Evolutionary conservation across 139 green algal species (phyloP), one percentile per base, ranked within the genome.

Genomic region (Chlorella ohadii): DNA sequence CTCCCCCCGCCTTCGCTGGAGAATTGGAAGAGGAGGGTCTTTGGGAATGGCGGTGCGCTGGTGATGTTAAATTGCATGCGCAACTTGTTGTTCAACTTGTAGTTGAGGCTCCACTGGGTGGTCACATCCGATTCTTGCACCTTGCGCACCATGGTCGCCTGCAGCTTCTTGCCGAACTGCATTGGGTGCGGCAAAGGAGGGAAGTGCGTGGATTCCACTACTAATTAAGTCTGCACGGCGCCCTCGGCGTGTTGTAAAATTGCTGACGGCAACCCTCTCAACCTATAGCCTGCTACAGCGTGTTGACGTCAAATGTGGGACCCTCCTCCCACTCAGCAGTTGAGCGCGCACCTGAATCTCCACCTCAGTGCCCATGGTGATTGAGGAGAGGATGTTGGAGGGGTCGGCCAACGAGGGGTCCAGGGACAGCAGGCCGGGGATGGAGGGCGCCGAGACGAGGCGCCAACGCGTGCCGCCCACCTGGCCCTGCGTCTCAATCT

Each of bases 401-500:
- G 90, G 74, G 31, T 90, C 89, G 61, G 93, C 90, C 15, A 81
- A 73, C 1, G 82, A 85, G 36, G 92, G 90, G 78, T 95, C 92
- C 65, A 96, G 78, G 7, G 90, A 93, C 36, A 95, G 90, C 51
- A 91, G 85, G 39, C 88, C 83, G n/a, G 94, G 93, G 38, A 98
- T 93, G 67, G 91, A 91, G n/a, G 95, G 94, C 23, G 95, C 94
- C 47, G 87, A 91, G 31, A 98, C 95, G 28, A 99, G 90, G 17
- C 97, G 91, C 96, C 96, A 99, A n/a, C 92, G 87, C 38, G 92
- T 86, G 39, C 71, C 55, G 28, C 77, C 39, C 70, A 95, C 82
- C 92, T 82, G 56, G 0, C 97, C 97, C 39, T 94, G 92, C 5
- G 95, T 98, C 90, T 99, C 96, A 41, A 99, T 93, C 84, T 96